These are phyloP conservation scores for Parascedosporium putredinis DNA, from an alignment of 2,329 filamentous ascomycete genomes.

Conservation along the genomic window DNA sequence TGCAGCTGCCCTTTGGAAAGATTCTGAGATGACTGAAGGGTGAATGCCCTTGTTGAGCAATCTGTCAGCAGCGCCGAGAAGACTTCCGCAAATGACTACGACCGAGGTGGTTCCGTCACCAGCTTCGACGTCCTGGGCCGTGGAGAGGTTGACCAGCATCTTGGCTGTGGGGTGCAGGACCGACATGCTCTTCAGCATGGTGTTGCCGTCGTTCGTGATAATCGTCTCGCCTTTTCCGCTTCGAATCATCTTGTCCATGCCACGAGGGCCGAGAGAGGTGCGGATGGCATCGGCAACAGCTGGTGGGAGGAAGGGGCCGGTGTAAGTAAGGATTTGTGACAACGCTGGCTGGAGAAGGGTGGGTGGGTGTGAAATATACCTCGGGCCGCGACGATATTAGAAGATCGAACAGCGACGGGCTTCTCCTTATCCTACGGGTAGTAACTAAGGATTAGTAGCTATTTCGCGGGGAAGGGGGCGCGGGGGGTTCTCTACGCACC, in stretches of 20 bases:
- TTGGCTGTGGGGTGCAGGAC: slow-evolving; percentile 99
- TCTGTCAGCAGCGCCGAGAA: slow-evolving; percentile 86
- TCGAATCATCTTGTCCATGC: slow-evolving; percentile 99
- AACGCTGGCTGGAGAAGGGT: neutral
- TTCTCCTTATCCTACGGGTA: slow-evolving; percentile 73
- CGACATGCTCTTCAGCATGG: slow-evolving; percentile 97
- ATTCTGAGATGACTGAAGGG: slow-evolving; percentile 93
- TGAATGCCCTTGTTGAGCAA: slow-evolving; percentile 90
- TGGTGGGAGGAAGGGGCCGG: slow-evolving; percentile 23
- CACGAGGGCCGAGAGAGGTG: slow-evolving; percentile 89
- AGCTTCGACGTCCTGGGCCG: slow-evolving; percentile 95
- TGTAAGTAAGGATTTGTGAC: neutral
- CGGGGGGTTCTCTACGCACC: slow-evolving; percentile 30
- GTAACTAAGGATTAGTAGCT: slow-evolving; percentile 3
- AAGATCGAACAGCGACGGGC: slow-evolving; percentile 89
- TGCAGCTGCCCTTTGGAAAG: slow-evolving; percentile 88
- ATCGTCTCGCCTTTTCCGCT: slow-evolving; percentile 94
- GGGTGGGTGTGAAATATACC: slow-evolving; percentile 40
- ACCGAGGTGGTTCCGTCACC: slow-evolving; percentile 98
- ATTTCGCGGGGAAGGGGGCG: neutral
- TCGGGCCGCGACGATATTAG: slow-evolving; percentile 95
- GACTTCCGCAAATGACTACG: slow-evolving; percentile 91
- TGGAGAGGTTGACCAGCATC: slow-evolving; percentile 96
- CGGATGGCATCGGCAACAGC: slow-evolving; percentile 96
- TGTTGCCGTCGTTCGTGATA: slow-evolving; percentile 99